A percentile compares a stretch with the other conserved stretches of the same genome.
These are phyloP conservation scores for Papiliotrema nemorosa DNA, from an alignment of 1,284 basidiomycete genomes.

Conservation along the genomic window DNA sequence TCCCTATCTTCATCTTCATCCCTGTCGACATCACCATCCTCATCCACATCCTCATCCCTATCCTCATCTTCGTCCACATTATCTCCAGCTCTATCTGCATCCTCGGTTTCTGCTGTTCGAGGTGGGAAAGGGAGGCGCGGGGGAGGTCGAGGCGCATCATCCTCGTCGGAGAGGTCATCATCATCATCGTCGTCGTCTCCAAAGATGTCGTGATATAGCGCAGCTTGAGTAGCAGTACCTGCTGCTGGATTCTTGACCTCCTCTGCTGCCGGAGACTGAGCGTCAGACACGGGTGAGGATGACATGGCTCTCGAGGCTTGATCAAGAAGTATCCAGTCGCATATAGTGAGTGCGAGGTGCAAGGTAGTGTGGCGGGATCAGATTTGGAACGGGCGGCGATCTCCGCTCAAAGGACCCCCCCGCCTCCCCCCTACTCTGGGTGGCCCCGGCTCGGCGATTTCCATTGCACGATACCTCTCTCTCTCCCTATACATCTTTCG, in stretches of 20 bases:
- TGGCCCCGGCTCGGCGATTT: no score
- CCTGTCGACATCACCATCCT: slow-evolving; percentile 3
- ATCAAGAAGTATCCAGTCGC: background rate
- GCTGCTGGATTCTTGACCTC: background rate
- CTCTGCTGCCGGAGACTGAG: background rate
- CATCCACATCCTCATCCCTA: slow-evolving; percentile 11
- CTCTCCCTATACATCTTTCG: background rate
- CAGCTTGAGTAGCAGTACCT: background rate
- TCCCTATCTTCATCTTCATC: slow-evolving; percentile 45
- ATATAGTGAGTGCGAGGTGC: background rate
- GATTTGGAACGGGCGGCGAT: no score
- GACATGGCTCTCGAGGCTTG: background rate
- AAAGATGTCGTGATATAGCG: background rate
- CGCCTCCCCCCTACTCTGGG: background rate
- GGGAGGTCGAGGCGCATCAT: background rate
- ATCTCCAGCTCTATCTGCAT: background rate
- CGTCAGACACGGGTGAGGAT: background rate
- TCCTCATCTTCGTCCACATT: slow-evolving; percentile 11
- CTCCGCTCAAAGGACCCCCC: background rate
- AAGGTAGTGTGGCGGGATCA: background rate
- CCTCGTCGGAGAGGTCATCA: background rate
- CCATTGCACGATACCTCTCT: background rate
- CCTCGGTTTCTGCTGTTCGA: slow-evolving; percentile 3
- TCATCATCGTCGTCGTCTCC: background rate
- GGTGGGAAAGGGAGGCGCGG: slow-evolving; percentile 21